These are phyloP conservation scores for Glycine latifolia DNA, from an alignment of 306 rosid species.

Conservation along the genomic window DNA sequence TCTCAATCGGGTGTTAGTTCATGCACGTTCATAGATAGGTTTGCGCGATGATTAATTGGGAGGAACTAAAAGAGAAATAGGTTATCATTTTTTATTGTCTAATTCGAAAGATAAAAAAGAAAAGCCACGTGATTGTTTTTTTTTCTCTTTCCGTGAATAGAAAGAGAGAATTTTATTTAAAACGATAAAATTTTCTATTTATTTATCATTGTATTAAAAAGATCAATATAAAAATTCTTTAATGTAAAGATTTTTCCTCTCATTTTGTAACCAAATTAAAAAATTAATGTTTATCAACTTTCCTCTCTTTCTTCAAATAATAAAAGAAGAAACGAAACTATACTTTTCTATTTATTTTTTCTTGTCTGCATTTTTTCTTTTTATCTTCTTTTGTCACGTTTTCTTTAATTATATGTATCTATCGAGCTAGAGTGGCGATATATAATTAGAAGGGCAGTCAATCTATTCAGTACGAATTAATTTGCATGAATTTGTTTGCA, in stretches of 20 bases:
- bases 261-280: not conserved
- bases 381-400: not conserved
- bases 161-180: not conserved
- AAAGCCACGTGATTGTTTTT: not conserved
- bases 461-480: not conserved
- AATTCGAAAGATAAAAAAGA: not conserved
- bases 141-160: not conserved
- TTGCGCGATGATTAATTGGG: not conserved
- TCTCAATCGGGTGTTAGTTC: not conserved
- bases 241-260: not conserved
- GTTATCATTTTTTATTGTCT: not conserved
- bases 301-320: not conserved
- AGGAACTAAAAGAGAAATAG: not conserved
- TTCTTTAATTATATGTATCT: not conserved
- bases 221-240: not conserved
- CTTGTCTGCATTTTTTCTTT: not conserved
- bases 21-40: not conserved
- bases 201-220: not conserved
- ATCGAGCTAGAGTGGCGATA: not conserved
- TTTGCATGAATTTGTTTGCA: not conserved
- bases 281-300: not conserved
- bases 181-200: not conserved
- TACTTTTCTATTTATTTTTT: not conserved
- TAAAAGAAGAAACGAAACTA: not conserved
- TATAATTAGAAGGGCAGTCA: not conserved